These are phyloP conservation scores for Neofusicoccum parvum DNA, from an alignment of 2,329 filamentous ascomycete species.

Conservation along the genomic window DNA sequence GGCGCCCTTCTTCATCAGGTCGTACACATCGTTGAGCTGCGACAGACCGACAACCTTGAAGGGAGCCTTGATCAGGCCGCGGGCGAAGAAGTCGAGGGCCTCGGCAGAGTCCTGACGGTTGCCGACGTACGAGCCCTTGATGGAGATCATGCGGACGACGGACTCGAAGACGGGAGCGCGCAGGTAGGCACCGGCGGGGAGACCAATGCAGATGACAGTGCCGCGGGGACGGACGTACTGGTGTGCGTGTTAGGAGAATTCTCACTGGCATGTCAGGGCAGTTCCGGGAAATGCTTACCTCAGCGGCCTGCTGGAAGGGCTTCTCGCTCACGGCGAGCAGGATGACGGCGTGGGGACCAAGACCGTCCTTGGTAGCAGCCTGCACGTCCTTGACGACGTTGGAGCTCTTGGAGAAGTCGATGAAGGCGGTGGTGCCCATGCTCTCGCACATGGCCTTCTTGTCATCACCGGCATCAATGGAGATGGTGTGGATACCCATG, in stretches of 20 bases:
- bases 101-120: conserved; percentile 87
- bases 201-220: conserved; percentile 83
- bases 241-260: not conserved
- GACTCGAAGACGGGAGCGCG: conserved; percentile 86
- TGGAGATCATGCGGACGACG: conserved; percentile 86
- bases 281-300: conserved; percentile 27
- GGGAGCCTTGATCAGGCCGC: conserved; percentile 82
- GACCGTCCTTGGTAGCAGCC: conserved; percentile 74
- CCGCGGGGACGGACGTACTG: conserved; percentile 80
- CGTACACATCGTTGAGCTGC: conserved; percentile 78
- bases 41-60: conserved; percentile 83
- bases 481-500: conserved; percentile 82
- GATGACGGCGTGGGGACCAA: conserved; percentile 85
- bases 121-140: conserved; percentile 92
- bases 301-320: conserved; percentile 92
- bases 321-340: conserved; percentile 85
- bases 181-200: conserved; percentile 79
- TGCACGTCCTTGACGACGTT: conserved; percentile 85
- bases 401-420: conserved; percentile 78
- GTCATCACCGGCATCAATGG: conserved; percentile 80
- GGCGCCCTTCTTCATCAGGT: conserved; percentile 66
- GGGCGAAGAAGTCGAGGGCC: conserved; percentile 84
- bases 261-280: conserved; percentile 28
- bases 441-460: conserved; percentile 68
- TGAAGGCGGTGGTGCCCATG: conserved; percentile 71